These are phyloP conservation scores for Thelephora terrestris DNA, from an alignment of 1,284 basidiomycete species.

Conservation along the genomic window DNA sequence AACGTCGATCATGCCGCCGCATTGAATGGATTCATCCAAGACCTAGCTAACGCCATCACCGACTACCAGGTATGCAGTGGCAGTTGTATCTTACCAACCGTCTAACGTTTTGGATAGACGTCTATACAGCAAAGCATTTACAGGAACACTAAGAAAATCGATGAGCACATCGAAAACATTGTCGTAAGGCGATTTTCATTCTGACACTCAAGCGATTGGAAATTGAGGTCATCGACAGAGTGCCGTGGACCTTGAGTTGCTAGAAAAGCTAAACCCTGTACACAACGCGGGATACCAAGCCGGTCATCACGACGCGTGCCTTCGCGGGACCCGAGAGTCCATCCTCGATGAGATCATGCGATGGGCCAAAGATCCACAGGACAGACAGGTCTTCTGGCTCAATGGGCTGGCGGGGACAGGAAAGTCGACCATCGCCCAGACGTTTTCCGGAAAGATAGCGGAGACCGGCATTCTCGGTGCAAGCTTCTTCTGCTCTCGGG, in stretches of 20 bases:
- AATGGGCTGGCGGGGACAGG: conserved; percentile 11
- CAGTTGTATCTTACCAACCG: too few relatives aligned
- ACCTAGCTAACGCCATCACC: too few relatives aligned
- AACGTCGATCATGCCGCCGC: background rate
- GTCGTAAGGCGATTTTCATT: too few relatives aligned
- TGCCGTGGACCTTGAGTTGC: background rate
- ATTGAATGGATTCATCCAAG: too few relatives aligned
- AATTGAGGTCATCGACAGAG: too few relatives aligned
- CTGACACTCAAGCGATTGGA: too few relatives aligned
- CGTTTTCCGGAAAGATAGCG: background rate
- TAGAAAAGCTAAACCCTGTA: background rate
- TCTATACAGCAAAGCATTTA: too few relatives aligned
- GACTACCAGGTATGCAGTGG: too few relatives aligned
- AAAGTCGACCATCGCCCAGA: too few relatives aligned
- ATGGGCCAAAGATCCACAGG: background rate
- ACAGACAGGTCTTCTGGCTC: conserved; percentile 8
- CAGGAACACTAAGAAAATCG: too few relatives aligned
- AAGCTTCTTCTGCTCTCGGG: conserved; percentile 18
- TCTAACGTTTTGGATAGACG: too few relatives aligned
- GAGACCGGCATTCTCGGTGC: conserved; percentile 10
- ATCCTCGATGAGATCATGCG: background rate
- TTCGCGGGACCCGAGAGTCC: background rate
- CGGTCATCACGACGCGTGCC: background rate
- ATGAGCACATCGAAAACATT: too few relatives aligned
- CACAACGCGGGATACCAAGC: background rate